Percentiles rank a stretch among this genome's conserved stretches.
These are phyloP conservation scores for Galerina marginata DNA, from an alignment of 768 basidiomycete species.

Conservation along the genomic window DNA sequence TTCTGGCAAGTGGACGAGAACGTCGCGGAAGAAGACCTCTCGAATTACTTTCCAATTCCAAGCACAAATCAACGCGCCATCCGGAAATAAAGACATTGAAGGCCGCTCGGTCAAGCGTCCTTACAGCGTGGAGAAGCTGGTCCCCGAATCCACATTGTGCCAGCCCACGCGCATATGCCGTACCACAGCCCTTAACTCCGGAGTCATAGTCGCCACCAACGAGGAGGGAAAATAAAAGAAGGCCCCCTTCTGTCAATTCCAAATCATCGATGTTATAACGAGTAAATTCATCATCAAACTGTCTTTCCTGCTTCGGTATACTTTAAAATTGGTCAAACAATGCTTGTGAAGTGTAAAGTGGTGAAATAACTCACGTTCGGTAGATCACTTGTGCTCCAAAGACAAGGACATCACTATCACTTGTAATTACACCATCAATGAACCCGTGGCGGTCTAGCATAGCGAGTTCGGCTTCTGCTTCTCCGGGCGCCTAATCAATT, in stretches of 20 bases:
- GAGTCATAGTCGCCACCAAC: neutral
- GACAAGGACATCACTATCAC: conserved; percentile 11
- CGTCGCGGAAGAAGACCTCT: neutral
- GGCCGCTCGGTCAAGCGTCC: too few relatives aligned
- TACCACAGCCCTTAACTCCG: neutral
- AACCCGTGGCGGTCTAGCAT: neutral
- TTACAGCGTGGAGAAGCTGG: conserved; percentile 31
- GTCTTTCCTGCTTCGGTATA: neutral
- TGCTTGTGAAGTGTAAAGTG: too few relatives aligned
- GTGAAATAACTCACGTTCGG: neutral
- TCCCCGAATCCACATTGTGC: conserved; percentile 64
- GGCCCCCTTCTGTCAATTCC: neutral
- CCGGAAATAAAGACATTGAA: neutral
- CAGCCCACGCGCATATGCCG: neutral
- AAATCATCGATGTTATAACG: neutral
- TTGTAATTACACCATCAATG: conserved; percentile 8
- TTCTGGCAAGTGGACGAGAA: neutral
- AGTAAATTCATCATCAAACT: neutral
- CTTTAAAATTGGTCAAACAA: neutral
- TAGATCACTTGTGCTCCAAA: conserved; percentile 4
- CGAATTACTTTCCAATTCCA: neutral
- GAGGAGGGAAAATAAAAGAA: neutral
- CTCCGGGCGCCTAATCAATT: conserved; percentile 10
- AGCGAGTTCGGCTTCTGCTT: conserved; percentile 16
- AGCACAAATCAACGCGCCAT: neutral